Percentiles rank a stretch among this genome's conserved stretches.
These are phyloP conservation scores for Colletotrichum sp. DNA, from an alignment of 2,329 filamentous ascomycete genomes.

Conservation along the genomic window DNA sequence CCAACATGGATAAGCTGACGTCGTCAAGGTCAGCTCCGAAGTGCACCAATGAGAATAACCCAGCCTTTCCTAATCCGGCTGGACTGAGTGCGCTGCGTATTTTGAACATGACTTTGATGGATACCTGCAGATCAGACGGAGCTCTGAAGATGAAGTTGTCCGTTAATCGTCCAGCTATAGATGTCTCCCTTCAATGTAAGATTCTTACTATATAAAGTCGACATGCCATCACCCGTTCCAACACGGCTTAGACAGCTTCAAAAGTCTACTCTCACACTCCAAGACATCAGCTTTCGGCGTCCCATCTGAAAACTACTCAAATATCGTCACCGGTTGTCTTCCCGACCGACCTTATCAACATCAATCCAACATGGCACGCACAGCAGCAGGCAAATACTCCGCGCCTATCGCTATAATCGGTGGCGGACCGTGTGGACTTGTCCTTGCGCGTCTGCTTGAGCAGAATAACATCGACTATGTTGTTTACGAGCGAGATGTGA, in stretches of 20 bases:
- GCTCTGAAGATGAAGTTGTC: neutral
- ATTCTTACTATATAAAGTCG: neutral
- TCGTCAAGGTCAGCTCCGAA: neutral
- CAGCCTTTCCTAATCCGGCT: neutral
- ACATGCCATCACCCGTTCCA: neutral
- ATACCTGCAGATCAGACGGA: neutral
- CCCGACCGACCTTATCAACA: neutral
- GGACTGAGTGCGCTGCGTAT: neutral
- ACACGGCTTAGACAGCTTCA: neutral
- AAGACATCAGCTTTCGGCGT: too few species aligned
- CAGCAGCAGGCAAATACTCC: neutral
- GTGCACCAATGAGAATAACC: too few species aligned
- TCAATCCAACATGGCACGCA: neutral
- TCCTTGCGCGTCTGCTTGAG: conserved; percentile 51
- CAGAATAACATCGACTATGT: conserved; percentile 35
- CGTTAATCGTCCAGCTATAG: neutral
- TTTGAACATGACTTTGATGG: neutral
- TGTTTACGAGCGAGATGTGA: conserved; percentile 36
- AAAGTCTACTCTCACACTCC: neutral
- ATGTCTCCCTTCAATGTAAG: neutral
- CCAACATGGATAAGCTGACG: neutral
- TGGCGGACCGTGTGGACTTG: conserved; percentile 50
- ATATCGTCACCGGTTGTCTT: neutral
- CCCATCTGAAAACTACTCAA: neutral
- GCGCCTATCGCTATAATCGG: conserved; percentile 49